phyloP scores from a whole-genome alignment of 208 protist species.

The Leishmania gerbilli region DNA sequence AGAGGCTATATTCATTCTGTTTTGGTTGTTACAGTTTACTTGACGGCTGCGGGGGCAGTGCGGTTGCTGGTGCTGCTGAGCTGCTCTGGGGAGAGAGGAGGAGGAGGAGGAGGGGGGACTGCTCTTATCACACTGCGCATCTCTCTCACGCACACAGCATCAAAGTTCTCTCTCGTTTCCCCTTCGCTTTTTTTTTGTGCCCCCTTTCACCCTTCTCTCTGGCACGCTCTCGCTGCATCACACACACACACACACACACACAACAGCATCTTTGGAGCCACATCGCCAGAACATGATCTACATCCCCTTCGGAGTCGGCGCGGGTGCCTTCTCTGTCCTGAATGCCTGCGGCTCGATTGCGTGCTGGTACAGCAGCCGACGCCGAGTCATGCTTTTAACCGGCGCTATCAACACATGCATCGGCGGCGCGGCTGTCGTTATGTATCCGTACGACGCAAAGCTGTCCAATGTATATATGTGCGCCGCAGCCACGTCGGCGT shows the following conservation, averaged over 20 bases:
- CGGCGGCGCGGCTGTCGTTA: constrained; percentile 37
- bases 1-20: background rate
- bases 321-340: constrained; percentile 52
- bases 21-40: background rate
- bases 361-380: constrained; percentile 64
- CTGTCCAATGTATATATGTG: constrained; percentile 61
- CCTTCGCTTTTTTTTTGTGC: background rate
- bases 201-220: background rate
- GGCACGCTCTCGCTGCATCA: background rate
- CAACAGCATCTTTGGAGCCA: background rate
- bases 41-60: background rate
- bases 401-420: constrained; percentile 70
- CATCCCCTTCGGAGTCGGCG: constrained; percentile 60
- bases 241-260: constrained; percentile 1
- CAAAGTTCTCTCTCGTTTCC: background rate
- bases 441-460: constrained; percentile 58
- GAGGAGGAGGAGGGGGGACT: too few species aligned
- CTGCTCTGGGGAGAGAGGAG: background rate
- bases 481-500: constrained; percentile 53
- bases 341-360: constrained; percentile 62
- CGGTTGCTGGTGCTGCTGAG: background rate
- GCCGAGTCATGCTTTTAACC: constrained; percentile 71
- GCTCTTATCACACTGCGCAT: background rate
- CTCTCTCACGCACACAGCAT: background rate
- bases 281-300: constrained; percentile 33